These are phyloP conservation scores for Thalia dealbata DNA, from an alignment of 176 grass and related monocot species.

Conservation along the genomic window DNA sequence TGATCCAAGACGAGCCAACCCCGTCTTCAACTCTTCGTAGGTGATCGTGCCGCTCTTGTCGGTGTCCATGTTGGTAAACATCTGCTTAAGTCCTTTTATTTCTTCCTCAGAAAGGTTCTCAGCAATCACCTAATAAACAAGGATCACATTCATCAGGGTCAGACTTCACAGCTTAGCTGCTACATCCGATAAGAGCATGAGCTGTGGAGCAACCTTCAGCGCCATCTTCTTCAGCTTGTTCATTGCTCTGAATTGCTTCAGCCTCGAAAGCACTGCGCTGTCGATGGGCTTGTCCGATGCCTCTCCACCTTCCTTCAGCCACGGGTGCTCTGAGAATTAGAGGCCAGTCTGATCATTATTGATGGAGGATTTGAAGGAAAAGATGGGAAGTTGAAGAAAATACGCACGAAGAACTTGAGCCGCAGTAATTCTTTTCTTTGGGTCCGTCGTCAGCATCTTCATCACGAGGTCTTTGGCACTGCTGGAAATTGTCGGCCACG, in stretches of 20 bases:
- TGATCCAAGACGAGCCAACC: constrained; percentile 73
- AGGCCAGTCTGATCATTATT: neutral
- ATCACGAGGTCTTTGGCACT: constrained; percentile 82
- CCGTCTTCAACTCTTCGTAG: constrained; percentile 89
- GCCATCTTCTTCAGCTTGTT: constrained; percentile 99
- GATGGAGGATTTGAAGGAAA: neutral
- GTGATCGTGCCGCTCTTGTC: constrained; percentile 86
- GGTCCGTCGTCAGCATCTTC: constrained; percentile 87
- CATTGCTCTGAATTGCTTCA: constrained; percentile 99
- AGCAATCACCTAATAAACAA: constrained; percentile 67
- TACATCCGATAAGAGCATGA: neutral
- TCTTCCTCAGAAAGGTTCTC: constrained; percentile 91
- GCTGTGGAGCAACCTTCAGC: constrained; percentile 40
- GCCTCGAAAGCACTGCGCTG: constrained; percentile 90
- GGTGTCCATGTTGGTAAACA: constrained; percentile 96
- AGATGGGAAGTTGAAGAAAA: constrained; percentile 3
- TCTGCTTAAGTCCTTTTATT: constrained; percentile 95
- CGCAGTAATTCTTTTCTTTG: constrained; percentile 89
- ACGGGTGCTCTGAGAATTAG: constrained; percentile 63
- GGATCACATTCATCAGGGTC: constrained; percentile 11
- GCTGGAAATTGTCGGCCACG: constrained; percentile 83
- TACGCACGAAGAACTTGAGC: constrained; percentile 80
- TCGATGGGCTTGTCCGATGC: constrained; percentile 94
- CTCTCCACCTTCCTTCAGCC: constrained; percentile 70
- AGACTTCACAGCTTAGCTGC: neutral